Evolutionary conservation across 225 moss, liverwort and hornwort species (phyloP), one percentile per base, ranked within the genome.

Genomic region (Bryoerythrophyllum caledonicum): DNA sequence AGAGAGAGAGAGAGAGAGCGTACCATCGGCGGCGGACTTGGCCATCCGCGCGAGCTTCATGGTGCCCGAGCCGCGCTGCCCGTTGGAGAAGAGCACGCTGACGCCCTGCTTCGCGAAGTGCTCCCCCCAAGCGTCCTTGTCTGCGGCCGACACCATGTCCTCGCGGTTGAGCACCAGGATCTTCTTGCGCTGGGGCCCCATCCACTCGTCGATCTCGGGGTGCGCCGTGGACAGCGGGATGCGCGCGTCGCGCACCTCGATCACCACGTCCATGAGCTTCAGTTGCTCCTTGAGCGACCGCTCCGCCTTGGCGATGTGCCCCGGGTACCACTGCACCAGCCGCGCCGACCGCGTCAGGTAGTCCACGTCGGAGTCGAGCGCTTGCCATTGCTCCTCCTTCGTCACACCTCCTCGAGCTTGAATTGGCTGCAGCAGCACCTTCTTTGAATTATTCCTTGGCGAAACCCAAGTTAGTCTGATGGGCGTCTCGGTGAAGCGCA

Each of bases 301-400:
- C 84, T 99, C 97, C 40, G 97, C 97, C 72, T 91, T 94, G 9
- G 97, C 97, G 73, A 99, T 99, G 82, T 99, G 97, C 38, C 97
- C 97, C 4, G 97, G 94, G 79, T 99, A 99, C 97, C 97, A 99
- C 77, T 97, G 94, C 65, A 99, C 97, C 51, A 99, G 77, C 60
- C 93, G 77, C 10, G 97, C 94, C 6, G 93, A 95, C 57, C 93
- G 90, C 15, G 97, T 95, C 2, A 94, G 85, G 48, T 93, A 99
- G 7, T 87, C 90, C 40, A 99, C 77, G 44, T 99, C 93, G 11
- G 91, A 86, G 32, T 95, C 93, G 69, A 99, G 60, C 7, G 76
- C 66, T 41, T 81, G 82, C 87, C 87, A 87, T 34, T 59, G 67
- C 74, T 83, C 81, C 0, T 71, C 70, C 16, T 16, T 55, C 4